Conservation (phyloP, 1,284 basidiomycete genomes). For the Irpex sp. region DNA sequence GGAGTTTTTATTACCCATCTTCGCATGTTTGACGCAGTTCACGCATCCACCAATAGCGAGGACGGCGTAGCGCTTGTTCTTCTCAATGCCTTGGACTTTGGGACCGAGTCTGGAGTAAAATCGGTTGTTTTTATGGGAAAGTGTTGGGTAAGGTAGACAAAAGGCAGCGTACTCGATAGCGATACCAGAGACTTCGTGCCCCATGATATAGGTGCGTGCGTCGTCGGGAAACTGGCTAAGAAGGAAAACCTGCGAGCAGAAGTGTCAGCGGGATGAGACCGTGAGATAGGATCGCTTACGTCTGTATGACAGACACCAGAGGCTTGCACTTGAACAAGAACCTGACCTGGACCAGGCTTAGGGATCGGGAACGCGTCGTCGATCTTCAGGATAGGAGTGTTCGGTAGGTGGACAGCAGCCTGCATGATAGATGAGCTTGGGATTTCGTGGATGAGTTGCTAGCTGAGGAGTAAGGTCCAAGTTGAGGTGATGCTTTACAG, state of each 20-base stretch:
- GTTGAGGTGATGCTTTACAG: too few relatives aligned
- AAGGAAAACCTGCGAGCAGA: slow-evolving; percentile 2
- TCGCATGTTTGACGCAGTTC: slow-evolving; percentile 5
- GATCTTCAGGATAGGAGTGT: slow-evolving; percentile 15
- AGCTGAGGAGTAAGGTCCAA: too few relatives aligned
- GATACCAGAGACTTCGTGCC: slow-evolving; percentile 24
- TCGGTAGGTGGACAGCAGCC: slow-evolving; percentile 21
- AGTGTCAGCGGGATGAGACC: background rate
- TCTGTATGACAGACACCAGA: slow-evolving; percentile 26
- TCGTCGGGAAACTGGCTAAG: slow-evolving; percentile 19
- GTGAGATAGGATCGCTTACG: slow-evolving; percentile 1
- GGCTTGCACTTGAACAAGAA: slow-evolving; percentile 26
- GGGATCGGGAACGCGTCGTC: slow-evolving; percentile 21
- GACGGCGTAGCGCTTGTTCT: slow-evolving; percentile 19
- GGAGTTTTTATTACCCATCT: slow-evolving; percentile 3
- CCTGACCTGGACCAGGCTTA: slow-evolving; percentile 19
- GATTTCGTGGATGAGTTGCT: too few relatives aligned
- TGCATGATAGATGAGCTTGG: slow-evolving; percentile 10
- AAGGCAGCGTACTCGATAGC: slow-evolving; percentile 16
- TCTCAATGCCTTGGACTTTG: slow-evolving; percentile 14
- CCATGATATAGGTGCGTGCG: slow-evolving; percentile 21
- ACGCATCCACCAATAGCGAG: slow-evolving; percentile 10
- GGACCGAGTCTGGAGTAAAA: slow-evolving; percentile 9
- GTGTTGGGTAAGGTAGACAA: background rate
- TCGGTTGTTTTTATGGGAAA: background rate